phyloP scores from a whole-genome alignment of 148 eudicot genomes.

The Cornus controversa region DNA sequence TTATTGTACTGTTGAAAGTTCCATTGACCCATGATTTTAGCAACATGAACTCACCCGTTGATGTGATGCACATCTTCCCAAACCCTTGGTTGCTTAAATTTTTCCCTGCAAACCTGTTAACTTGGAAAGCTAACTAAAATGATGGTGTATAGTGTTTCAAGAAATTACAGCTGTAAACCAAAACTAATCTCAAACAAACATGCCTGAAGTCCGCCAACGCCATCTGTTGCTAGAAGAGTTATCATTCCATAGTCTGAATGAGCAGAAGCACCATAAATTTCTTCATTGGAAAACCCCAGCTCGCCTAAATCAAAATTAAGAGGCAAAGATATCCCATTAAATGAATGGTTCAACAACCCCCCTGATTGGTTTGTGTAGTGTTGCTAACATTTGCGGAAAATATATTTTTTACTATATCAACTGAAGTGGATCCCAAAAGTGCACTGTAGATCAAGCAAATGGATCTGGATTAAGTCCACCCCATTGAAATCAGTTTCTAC shows the following conservation, averaged over 20 bases:
- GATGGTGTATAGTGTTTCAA: neutral
- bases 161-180: neutral
- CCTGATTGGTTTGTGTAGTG: neutral
- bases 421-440: neutral
- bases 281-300: constrained; percentile 26
- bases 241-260: constrained; percentile 94
- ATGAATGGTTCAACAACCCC: too few species aligned
- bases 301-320: constrained; percentile 36
- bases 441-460: neutral
- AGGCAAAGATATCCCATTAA: neutral
- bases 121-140: constrained; percentile 9
- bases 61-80: constrained; percentile 67
- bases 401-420: neutral
- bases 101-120: constrained; percentile 61
- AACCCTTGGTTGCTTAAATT: constrained; percentile 36
- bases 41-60: constrained; percentile 44
- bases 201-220: constrained; percentile 86
- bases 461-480: neutral
- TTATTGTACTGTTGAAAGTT: neutral
- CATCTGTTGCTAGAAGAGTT: constrained; percentile 73
- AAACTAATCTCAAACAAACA: constrained; percentile 13
- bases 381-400: neutral
- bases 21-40: neutral
- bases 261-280: constrained; percentile 65
- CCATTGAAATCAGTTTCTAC: neutral